A percentile compares a stretch with the other conserved stretches of the same genome.
Evolutionary conservation across 2,329 filamentous ascomycete genomes (phyloP).

Genomic region (Colletotrichum zoysiae): DNA sequence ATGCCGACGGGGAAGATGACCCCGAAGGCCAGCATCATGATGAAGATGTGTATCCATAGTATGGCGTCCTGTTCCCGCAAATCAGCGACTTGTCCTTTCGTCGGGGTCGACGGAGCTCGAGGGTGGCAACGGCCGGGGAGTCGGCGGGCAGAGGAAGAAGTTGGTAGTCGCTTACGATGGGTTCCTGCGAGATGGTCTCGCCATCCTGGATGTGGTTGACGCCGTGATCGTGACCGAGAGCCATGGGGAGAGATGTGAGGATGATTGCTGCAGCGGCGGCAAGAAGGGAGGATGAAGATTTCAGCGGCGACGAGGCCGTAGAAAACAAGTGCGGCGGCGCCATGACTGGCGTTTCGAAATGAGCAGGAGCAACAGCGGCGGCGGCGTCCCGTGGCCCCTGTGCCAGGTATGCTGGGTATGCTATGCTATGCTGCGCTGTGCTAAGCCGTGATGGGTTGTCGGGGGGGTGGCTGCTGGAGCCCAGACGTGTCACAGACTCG

Average conservation of each 20-base stretch:
- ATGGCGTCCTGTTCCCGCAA: slow-evolving; percentile 73
- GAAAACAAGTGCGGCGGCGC: slow-evolving; percentile 34
- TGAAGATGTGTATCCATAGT: slow-evolving; percentile 93
- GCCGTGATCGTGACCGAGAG: slow-evolving; percentile 61
- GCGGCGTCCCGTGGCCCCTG: too few species aligned
- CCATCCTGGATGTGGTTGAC: slow-evolving; percentile 74
- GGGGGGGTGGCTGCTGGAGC: slow-evolving; percentile 13
- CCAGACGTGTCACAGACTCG: slow-evolving; percentile 41
- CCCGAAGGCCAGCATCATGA: slow-evolving; percentile 90
- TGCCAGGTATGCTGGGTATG: neutral
- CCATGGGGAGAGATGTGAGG: slow-evolving; percentile 40
- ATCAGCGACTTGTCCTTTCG: slow-evolving; percentile 49
- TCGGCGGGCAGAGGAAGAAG: too few species aligned
- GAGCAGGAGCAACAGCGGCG: neutral
- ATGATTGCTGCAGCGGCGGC: slow-evolving; percentile 25
- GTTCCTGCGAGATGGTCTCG: slow-evolving; percentile 76
- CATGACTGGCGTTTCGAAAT: slow-evolving; percentile 40
- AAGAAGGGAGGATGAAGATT: slow-evolving; percentile 17
- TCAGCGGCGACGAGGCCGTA: slow-evolving; percentile 36
- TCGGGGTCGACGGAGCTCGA: too few species aligned
- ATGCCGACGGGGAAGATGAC: slow-evolving; percentile 94
- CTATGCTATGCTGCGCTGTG: neutral
- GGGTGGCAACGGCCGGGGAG: too few species aligned
- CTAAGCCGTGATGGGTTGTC: neutral
- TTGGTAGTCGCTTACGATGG: slow-evolving; percentile 68